A percentile compares a stretch with the other conserved stretches of the same genome.
Conservation (phyloP, 495 filamentous ascomycete genomes). For the Talaromyces borbonicus region DNA sequence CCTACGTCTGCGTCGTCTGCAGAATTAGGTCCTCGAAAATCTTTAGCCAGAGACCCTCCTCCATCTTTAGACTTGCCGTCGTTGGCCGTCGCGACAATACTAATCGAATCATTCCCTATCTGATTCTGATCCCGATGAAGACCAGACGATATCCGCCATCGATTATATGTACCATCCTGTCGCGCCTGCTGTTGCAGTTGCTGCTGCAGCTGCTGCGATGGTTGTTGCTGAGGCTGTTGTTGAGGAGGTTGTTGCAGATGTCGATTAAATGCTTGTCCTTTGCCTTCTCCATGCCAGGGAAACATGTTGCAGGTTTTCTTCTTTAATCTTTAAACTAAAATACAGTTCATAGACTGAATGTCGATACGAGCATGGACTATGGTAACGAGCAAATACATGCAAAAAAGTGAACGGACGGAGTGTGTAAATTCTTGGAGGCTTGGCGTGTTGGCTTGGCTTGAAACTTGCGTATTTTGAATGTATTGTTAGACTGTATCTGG, state of each 20-base stretch:
- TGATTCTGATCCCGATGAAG: neutral
- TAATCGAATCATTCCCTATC: neutral
- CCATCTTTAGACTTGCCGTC: neutral
- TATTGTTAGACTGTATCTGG: too few relatives aligned
- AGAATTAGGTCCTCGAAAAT: neutral
- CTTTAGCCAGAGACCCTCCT: neutral
- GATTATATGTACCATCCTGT: conserved; percentile 19
- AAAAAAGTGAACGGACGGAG: neutral
- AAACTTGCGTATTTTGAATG: neutral
- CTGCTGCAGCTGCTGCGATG: conserved; percentile 9
- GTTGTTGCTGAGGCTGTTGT: conserved; percentile 9
- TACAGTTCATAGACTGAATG: too few relatives aligned
- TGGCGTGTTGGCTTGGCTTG: neutral
- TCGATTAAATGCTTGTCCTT: neutral
- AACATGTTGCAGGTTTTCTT: neutral
- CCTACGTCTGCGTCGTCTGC: too few relatives aligned
- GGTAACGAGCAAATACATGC: neutral
- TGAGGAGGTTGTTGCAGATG: conserved; percentile 7
- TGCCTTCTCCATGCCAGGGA: conserved; percentile 7
- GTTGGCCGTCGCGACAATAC: neutral
- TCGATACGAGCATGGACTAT: too few relatives aligned
- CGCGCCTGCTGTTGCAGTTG: conserved; percentile 6
- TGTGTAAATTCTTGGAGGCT: conserved; percentile 1
- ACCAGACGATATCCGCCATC: conserved; percentile 18
- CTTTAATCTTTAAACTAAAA: neutral